Conservation (phyloP, 1,284 basidiomycete species). For the Vanrija pseudolonga region DNA sequence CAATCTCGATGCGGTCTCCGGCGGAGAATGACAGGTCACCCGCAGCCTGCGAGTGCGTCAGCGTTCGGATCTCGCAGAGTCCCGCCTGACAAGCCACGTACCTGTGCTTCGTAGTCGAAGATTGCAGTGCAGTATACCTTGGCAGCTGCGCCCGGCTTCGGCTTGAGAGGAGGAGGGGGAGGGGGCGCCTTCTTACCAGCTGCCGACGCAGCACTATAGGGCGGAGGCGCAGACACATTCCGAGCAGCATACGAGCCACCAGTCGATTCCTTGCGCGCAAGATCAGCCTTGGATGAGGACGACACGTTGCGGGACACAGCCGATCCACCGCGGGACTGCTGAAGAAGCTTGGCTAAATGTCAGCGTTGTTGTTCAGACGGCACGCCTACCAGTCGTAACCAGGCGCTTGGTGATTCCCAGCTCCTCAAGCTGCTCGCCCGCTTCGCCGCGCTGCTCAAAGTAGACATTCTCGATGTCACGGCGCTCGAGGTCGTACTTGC, state of each 20-base stretch:
- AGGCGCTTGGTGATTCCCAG: conserved; percentile 75
- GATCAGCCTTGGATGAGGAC: conserved; percentile 42
- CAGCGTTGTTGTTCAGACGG: background rate
- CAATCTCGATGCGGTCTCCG: conserved; percentile 91
- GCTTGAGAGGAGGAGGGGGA: conserved; percentile 74
- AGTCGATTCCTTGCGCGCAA: conserved; percentile 48
- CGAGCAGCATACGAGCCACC: conserved; percentile 46
- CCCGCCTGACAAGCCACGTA: conserved; percentile 27
- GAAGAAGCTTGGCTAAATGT: conserved; percentile 26
- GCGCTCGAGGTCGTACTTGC: conserved; percentile 71
- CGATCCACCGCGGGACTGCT: conserved; percentile 9
- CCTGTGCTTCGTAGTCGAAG: conserved; percentile 90
- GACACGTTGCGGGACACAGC: conserved; percentile 44
- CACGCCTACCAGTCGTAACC: conserved; percentile 69
- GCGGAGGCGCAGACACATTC: conserved; percentile 45
- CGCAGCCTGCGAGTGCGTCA: conserved; percentile 60
- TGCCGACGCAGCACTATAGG: conserved; percentile 22
- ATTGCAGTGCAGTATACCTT: conserved; percentile 82
- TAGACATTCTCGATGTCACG: conserved; percentile 75
- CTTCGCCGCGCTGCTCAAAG: conserved; percentile 72
- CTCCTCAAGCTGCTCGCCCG: conserved; percentile 69
- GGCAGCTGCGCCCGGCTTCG: conserved; percentile 63
- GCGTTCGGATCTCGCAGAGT: background rate
- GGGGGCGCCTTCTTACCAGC: conserved; percentile 76
- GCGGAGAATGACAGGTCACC: conserved; percentile 88